Conservation (phyloP, 352 stramenopile species). For the Blastocystis sp. region DNA sequence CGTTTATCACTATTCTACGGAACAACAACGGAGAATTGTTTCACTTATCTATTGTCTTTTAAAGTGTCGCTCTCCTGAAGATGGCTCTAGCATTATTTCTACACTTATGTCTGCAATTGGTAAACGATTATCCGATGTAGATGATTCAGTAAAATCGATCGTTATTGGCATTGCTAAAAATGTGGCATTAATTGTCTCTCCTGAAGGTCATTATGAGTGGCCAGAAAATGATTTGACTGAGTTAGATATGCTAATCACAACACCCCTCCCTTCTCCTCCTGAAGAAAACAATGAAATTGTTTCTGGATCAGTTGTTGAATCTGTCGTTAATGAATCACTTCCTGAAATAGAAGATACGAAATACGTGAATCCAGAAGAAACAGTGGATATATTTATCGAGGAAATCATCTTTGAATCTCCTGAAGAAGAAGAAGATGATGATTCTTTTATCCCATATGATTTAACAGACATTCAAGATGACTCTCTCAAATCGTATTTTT, state of each 20-base stretch:
- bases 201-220: conserved; percentile 27
- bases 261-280: no score
- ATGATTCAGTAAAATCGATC: not conserved
- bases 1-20: not conserved
- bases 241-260: not conserved
- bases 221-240: not conserved
- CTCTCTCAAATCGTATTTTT: not conserved
- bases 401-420: not conserved
- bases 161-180: not conserved
- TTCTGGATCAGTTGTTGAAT: not conserved
- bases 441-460: conserved; percentile 46
- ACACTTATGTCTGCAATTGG: not conserved
- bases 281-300: not conserved
- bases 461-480: not conserved
- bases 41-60: conserved; percentile 8
- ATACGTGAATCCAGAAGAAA: conserved; percentile 28
- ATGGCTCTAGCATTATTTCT: not conserved
- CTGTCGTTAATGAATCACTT: not conserved
- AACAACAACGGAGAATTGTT: not conserved
- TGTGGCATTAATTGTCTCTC: not conserved
- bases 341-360: not conserved
- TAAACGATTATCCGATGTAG: not conserved
- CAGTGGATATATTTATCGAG: not conserved
- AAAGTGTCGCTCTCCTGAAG: not conserved
- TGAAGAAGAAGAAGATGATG: not conserved